A percentile compares a stretch with the other conserved stretches of the same genome.
phyloP scores from a whole-genome alignment of 2,329 filamentous ascomycete genomes.

The Pseudopyrenochaeta lycopersici region DNA sequence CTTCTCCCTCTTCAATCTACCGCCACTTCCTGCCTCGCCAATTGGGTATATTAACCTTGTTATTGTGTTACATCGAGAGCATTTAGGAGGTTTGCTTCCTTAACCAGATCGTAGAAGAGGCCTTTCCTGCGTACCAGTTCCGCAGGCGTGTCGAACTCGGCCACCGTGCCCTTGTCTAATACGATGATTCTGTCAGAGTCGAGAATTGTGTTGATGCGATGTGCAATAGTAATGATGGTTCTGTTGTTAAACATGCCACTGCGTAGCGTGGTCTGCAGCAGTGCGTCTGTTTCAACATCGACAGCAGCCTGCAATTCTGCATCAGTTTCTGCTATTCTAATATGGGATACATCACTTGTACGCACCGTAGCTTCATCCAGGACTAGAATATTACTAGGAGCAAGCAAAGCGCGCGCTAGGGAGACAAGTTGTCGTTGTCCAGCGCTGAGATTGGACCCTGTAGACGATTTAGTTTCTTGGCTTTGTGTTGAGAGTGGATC shows the following conservation, averaged over 20 bases:
- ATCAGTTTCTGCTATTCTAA: conserved; percentile 2
- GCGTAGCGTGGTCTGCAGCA: conserved; percentile 70
- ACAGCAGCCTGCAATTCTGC: conserved; percentile 64
- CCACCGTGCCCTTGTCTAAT: conserved; percentile 86
- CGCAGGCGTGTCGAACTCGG: conserved; percentile 89
- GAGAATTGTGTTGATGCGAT: conserved; percentile 97
- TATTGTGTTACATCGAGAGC: conserved; percentile 17
- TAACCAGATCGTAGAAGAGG: conserved; percentile 88
- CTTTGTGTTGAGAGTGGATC: background rate
- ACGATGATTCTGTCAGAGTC: conserved; percentile 90
- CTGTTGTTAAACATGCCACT: conserved; percentile 81
- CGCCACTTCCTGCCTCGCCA: background rate
- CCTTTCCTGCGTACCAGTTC: conserved; percentile 79
- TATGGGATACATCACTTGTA: conserved; percentile 43
- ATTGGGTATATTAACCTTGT: background rate
- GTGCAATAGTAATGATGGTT: conserved; percentile 98
- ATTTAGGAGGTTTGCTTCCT: conserved; percentile 79
- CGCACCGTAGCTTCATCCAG: conserved; percentile 92
- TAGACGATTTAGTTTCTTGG: conserved; percentile 4
- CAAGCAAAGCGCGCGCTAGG: conserved; percentile 89
- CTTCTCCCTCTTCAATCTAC: background rate
- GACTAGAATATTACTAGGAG: conserved; percentile 95
- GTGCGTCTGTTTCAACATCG: conserved; percentile 72
- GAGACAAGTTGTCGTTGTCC: conserved; percentile 95
- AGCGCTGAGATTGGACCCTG: conserved; percentile 92